Conservation (phyloP, 2,329 filamentous ascomycete genomes). For the Talaromyces pinophilus region DNA sequence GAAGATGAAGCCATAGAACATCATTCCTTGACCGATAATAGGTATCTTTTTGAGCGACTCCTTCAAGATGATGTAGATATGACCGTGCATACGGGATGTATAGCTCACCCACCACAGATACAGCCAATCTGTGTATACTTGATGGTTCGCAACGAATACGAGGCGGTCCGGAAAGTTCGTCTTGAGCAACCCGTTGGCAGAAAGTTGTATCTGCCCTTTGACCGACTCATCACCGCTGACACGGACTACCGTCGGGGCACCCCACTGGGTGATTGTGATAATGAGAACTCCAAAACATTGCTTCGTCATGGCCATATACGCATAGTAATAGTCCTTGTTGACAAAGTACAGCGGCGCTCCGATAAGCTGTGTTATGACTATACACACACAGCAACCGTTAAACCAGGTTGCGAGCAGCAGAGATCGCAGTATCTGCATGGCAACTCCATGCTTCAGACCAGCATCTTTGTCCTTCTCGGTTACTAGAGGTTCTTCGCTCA, state of each 20-base stretch:
- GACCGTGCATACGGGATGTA: conserved; percentile 65
- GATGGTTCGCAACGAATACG: conserved; percentile 65
- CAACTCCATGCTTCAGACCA: conserved; percentile 48
- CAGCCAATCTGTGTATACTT: conserved; percentile 70
- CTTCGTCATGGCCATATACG: conserved; percentile 67
- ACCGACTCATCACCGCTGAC: conserved; percentile 64
- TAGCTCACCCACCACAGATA: conserved; percentile 70
- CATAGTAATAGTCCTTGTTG: conserved; percentile 62
- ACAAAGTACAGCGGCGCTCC: conserved; percentile 63
- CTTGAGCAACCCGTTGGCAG: conserved; percentile 58
- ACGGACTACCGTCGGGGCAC: conserved; percentile 61
- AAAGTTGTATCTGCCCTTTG: conserved; percentile 58
- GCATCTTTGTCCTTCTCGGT: conserved; percentile 32
- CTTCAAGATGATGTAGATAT: conserved; percentile 67
- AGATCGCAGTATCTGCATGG: conserved; percentile 49
- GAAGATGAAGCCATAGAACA: conserved; percentile 68
- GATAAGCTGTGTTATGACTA: conserved; percentile 59
- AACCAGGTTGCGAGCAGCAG: conserved; percentile 50
- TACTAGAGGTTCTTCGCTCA: conserved; percentile 27
- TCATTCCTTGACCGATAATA: conserved; percentile 62
- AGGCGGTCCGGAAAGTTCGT: conserved; percentile 63
- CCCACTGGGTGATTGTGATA: conserved; percentile 64
- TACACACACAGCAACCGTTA: conserved; percentile 44
- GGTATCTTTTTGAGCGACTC: conserved; percentile 65
- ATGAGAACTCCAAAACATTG: conserved; percentile 65